phyloP scores from a whole-genome alignment of 202 grass and related monocot genomes.

The Carex sylvatica region DNA sequence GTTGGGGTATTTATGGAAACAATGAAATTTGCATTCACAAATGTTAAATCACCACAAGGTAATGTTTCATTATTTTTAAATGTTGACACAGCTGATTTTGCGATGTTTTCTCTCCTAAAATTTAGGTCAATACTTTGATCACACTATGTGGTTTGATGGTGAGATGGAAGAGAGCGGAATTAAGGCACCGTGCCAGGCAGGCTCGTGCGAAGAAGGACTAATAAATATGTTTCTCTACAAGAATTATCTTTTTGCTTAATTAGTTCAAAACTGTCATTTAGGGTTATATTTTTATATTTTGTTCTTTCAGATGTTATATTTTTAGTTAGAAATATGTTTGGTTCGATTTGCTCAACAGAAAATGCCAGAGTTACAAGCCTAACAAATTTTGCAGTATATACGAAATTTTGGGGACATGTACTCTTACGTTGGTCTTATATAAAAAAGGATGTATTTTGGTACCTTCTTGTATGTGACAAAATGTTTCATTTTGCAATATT shows the following conservation, averaged over 20 bases:
- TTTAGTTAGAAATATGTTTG: slow-evolving; percentile 2
- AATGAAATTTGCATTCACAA: neutral
- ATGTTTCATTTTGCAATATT: neutral
- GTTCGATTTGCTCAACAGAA: neutral
- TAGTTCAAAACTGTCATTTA: slow-evolving; percentile 14
- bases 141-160: slow-evolving; percentile 65
- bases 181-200: slow-evolving; percentile 56
- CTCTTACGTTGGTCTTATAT: neutral
- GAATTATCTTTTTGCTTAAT: slow-evolving; percentile 3
- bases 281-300: neutral
- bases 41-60: slow-evolving; percentile 4
- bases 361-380: neutral
- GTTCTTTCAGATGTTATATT: neutral
- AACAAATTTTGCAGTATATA: slow-evolving; percentile 27
- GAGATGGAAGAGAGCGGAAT: slow-evolving; percentile 78
- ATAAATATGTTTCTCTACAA: slow-evolving; percentile 13
- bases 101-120: slow-evolving; percentile 11
- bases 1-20: slow-evolving; percentile 1
- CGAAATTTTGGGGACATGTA: slow-evolving; percentile 2
- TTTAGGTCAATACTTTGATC: slow-evolving; percentile 82
- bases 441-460: neutral
- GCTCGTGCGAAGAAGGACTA: slow-evolving; percentile 67
- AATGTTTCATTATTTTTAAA: neutral
- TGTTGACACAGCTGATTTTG: slow-evolving; percentile 2
- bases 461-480: neutral